A percentile compares a stretch with the other conserved stretches of the same genome.
Evolutionary conservation across 495 filamentous ascomycete genomes (phyloP).

Genomic region (Saxispiralis lemnorum): DNA sequence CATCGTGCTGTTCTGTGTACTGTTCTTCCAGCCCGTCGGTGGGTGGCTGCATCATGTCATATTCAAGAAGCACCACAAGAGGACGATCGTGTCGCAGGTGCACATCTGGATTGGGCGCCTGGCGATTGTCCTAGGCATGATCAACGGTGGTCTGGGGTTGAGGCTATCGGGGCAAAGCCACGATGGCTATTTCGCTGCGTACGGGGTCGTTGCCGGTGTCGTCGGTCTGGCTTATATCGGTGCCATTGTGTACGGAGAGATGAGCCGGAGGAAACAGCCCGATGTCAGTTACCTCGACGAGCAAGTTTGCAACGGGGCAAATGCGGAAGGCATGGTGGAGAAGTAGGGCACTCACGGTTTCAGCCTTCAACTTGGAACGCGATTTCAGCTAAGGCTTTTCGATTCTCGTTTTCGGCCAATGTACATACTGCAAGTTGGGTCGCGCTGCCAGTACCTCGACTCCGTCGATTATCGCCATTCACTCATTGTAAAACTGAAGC

Average conservation of each 20-base stretch:
- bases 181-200: constrained; percentile 4
- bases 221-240: constrained; percentile 13
- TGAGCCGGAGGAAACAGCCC: not conserved
- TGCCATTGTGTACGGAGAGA: constrained; percentile 10
- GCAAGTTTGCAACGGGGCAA: too few relatives aligned
- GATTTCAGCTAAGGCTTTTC: too few relatives aligned
- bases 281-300: too few relatives aligned
- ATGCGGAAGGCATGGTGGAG: too few relatives aligned
- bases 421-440: too few relatives aligned
- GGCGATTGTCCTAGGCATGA: constrained; percentile 19
- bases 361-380: too few relatives aligned
- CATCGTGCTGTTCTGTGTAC: constrained; percentile 20
- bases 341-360: too few relatives aligned
- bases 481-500: too few relatives aligned
- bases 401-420: too few relatives aligned
- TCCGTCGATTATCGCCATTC: too few relatives aligned
- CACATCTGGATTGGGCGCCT: constrained; percentile 22
- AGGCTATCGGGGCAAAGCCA: constrained; percentile 6
- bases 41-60: constrained; percentile 20
- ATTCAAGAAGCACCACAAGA: constrained; percentile 20
- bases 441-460: too few relatives aligned
- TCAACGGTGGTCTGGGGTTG: constrained; percentile 21
- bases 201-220: constrained; percentile 15
- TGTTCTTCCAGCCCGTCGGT: constrained; percentile 24
- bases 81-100: constrained; percentile 20